Percentiles rank a stretch among this genome's conserved stretches.
Evolutionary conservation across 2,329 filamentous ascomycete species (phyloP).

Genomic region (Harringtonia lauricola): DNA sequence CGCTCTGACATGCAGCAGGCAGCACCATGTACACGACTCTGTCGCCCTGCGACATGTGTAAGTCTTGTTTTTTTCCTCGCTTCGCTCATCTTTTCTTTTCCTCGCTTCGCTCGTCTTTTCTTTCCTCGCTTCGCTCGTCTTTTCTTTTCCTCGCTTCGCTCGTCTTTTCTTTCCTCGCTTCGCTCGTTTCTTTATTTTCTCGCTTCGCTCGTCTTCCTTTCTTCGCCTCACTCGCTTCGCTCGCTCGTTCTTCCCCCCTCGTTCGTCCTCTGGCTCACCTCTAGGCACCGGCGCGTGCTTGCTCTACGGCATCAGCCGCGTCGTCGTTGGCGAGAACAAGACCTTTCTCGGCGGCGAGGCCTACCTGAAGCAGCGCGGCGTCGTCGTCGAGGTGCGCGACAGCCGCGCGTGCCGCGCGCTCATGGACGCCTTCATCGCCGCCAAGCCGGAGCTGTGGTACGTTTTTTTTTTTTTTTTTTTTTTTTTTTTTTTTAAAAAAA

Average conservation of each 20-base stretch:
- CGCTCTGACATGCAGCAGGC: constrained; percentile 22
- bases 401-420: constrained; percentile 53
- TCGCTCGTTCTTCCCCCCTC: too few species aligned
- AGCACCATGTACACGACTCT: constrained; percentile 78
- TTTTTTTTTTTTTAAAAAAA: neutral
- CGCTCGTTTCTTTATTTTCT: too few species aligned
- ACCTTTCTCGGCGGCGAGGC: constrained; percentile 65
- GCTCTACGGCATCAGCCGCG: constrained; percentile 61
- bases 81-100: neutral
- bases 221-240: too few species aligned
- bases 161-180: too few species aligned
- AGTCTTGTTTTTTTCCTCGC: constrained; percentile 5
- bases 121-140: too few species aligned
- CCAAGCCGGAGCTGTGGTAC: constrained; percentile 63
- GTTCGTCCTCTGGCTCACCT: neutral
- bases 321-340: constrained; percentile 69
- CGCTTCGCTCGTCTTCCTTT: too few species aligned
- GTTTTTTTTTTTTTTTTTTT: constrained; percentile 12
- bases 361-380: constrained; percentile 54
- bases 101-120: too few species aligned
- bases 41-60: constrained; percentile 70
- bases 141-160: too few species aligned
- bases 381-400: constrained; percentile 63
- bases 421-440: constrained; percentile 62
- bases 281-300: constrained; percentile 58